Base-by-base conservation (phyloP, 768 basidiomycete species). In the Phylloporus scabripes region DNA sequence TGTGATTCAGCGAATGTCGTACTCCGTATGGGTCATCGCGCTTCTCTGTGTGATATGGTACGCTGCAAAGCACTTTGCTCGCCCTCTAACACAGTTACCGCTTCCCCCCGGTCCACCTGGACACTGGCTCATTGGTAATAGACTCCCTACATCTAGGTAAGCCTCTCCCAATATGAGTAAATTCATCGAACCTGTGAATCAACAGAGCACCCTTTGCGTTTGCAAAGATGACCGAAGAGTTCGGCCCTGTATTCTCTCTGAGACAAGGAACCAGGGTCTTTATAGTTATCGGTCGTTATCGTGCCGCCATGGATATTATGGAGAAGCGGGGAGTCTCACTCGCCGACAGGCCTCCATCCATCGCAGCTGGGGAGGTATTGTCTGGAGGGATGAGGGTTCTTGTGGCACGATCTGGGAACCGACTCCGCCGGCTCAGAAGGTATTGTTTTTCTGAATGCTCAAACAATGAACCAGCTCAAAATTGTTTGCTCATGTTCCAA, bases 181-280 rank as follows among this genome's bases (percentile, higher is more conserved):
- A 17, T 11, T 7, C 6, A 1, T 34, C 44, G 55, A n/a, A 51
- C 28, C 28, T 11, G 1, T 38, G 15, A 18, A 4, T 11, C 1
- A 6, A 24, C 1, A 61, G 62, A 8, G 28, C 49, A 12, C 50
- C 58, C 9, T 58, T 62, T 20, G 52, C 26, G 23, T 81, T 80
- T 42, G 76, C 82, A 29, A 71, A 77, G 57, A 77, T 80, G 75
- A 79, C 76, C 2, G 70, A 81, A 56, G 57, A 73, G 51, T 83
- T 83, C 55, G 82, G 83, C 0, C 81, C 82, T 0, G 71, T 84
- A 0, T 80, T 82, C 52, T 73, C 77, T 0, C 60, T 83, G 1
- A 70, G 73, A 5, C 75, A 78, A 54, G 81, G 82, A 1, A 5
- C 33, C 10, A 37, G 38, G 2, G 9, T 49, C 3, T 59, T 54